These are phyloP conservation scores for Datura wrightii DNA, from an alignment of 257 asterid species.

Conservation along the genomic window DNA sequence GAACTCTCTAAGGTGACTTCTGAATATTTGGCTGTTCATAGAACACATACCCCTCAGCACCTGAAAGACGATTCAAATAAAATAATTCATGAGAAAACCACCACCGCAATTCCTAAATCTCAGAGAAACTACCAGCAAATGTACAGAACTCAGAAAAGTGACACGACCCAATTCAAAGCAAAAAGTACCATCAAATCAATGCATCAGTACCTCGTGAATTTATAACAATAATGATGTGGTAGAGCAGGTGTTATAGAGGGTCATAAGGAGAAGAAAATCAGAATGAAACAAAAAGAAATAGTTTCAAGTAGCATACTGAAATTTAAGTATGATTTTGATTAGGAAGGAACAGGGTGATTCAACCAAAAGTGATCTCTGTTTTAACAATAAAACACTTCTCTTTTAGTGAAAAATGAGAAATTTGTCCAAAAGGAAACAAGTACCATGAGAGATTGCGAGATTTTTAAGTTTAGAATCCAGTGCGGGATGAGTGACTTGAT, in stretches of 20 bases:
- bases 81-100: constrained; percentile 25
- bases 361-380: constrained; percentile 17
- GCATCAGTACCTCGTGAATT: not conserved
- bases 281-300: constrained; percentile 17
- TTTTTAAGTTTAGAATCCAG: not conserved
- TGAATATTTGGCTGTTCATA: constrained; percentile 80
- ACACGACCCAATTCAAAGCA: not conserved
- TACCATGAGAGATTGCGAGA: not conserved
- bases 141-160: constrained; percentile 15
- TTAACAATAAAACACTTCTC: not conserved
- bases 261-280: constrained; percentile 24
- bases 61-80: constrained; percentile 54
- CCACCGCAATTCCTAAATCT: not conserved
- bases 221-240: not conserved
- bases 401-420: constrained; percentile 2
- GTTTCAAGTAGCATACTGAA: constrained; percentile 26
- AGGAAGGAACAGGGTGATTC: constrained; percentile 29
- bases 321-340: constrained; percentile 11
- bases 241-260: not conserved
- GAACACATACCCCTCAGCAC: constrained; percentile 85
- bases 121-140: not conserved
- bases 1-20: constrained; percentile 79
- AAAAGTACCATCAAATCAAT: not conserved
- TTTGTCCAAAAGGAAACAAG: not conserved
- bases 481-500: no score